phyloP scores from a whole-genome alignment of 192 early-diverging fungal genomes.

The Rhizophagus prolifer region DNA sequence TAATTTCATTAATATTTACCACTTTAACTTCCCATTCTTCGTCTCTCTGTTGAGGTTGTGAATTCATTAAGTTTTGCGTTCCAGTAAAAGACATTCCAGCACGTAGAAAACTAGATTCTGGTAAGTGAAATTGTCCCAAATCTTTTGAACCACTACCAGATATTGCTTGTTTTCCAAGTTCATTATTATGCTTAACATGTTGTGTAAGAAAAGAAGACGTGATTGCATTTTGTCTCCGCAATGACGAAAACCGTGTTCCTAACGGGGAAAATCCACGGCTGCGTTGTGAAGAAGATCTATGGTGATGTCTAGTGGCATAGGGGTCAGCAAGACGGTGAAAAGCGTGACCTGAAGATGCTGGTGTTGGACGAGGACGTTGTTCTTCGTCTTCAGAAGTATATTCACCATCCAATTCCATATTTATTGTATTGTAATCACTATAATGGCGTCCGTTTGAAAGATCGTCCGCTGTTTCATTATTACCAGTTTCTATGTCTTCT shows the following conservation, averaged over 20 bases:
- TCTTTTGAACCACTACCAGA: constrained; percentile 7
- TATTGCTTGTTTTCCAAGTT: background rate
- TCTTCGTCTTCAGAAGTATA: constrained; percentile 27
- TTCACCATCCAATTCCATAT: constrained; percentile 22
- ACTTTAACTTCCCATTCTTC: constrained; percentile 50
- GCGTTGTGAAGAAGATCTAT: constrained; percentile 16
- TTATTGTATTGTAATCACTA: constrained; percentile 7
- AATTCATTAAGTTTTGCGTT: constrained; percentile 39
- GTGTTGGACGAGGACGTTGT: background rate
- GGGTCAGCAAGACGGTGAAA: background rate
- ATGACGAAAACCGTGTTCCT: background rate
- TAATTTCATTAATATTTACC: constrained; percentile 24
- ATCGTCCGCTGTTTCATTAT: background rate
- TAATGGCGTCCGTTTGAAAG: background rate
- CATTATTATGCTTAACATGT: constrained; percentile 11
- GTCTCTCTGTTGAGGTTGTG: constrained; percentile 25
- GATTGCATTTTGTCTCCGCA: constrained; percentile 15
- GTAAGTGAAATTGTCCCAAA: constrained; percentile 22
- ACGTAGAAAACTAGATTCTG: constrained; percentile 41
- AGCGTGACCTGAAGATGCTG: background rate
- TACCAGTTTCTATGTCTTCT: constrained; percentile 4
- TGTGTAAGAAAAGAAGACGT: constrained; percentile 14
- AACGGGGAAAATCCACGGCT: constrained; percentile 10
- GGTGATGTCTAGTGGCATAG: constrained; percentile 7
- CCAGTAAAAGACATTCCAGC: constrained; percentile 42